Evolutionary conservation across 768 basidiomycete genomes (phyloP).

Genomic region (Tricholoma bakamatsutake): DNA sequence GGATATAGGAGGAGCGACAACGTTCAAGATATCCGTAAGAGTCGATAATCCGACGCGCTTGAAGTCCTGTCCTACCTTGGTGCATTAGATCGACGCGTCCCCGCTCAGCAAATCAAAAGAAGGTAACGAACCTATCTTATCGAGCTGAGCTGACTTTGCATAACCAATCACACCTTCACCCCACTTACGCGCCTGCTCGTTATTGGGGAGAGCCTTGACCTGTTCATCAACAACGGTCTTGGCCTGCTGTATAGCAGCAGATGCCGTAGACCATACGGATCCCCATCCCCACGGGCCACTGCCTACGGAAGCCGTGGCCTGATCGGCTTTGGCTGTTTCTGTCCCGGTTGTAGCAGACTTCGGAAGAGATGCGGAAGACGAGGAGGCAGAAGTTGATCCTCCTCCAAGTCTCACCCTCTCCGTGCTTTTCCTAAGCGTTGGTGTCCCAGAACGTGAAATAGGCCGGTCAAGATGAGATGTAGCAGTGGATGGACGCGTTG

Average conservation of each 20-base stretch:
- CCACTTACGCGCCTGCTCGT: slow-evolving; percentile 87
- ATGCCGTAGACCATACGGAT: slow-evolving; percentile 84
- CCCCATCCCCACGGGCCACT: slow-evolving; percentile 75
- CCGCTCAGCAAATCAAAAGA: background rate
- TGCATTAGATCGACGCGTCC: slow-evolving; percentile 2
- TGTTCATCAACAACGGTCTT: slow-evolving; percentile 87
- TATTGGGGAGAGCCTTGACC: slow-evolving; percentile 81
- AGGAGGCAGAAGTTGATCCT: slow-evolving; percentile 36
- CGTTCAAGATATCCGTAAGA: slow-evolving; percentile 87
- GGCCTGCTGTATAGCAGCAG: slow-evolving; percentile 83
- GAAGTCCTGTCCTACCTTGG: slow-evolving; percentile 73
- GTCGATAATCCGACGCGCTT: slow-evolving; percentile 85
- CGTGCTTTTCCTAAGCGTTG: slow-evolving; percentile 67
- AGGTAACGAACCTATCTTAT: slow-evolving; percentile 82
- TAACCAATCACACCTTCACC: slow-evolving; percentile 80
- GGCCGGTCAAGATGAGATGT: slow-evolving; percentile 50
- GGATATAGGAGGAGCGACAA: slow-evolving; percentile 95
- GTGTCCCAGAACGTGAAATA: slow-evolving; percentile 62
- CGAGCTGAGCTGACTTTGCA: slow-evolving; percentile 84
- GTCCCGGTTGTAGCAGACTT: slow-evolving; percentile 23
- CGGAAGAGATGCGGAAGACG: slow-evolving; percentile 35
- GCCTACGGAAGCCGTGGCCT: slow-evolving; percentile 13
- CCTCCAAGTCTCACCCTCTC: slow-evolving; percentile 67
- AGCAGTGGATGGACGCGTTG: slow-evolving; percentile 53
- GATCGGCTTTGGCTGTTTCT: slow-evolving; percentile 15